phyloP scores from a whole-genome alignment of 164 flowering plant genomes.

The Magnolia kwangsiensis region DNA sequence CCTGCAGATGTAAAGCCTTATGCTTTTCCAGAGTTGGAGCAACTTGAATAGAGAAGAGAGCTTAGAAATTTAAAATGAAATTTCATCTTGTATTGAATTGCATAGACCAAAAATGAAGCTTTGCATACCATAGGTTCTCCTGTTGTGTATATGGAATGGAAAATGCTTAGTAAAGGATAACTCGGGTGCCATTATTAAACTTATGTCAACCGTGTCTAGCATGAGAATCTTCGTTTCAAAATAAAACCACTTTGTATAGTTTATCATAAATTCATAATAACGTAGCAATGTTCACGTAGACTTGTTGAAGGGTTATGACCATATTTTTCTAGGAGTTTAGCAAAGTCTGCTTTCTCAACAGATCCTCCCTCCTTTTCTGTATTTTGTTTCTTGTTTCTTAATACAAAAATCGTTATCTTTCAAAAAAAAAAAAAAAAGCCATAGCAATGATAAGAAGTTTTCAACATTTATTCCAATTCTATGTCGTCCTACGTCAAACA shows the following conservation, averaged over 20 bases:
- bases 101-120: neutral
- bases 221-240: conserved; percentile 1
- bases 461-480: neutral
- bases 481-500: neutral
- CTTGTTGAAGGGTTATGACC: no score
- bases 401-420: no score
- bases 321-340: no score
- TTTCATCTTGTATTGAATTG: neutral
- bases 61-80: neutral
- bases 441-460: neutral
- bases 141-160: neutral
- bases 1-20: neutral
- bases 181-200: neutral
- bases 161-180: neutral
- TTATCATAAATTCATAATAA: no score
- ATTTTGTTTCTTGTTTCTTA: no score
- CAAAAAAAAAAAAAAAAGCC: no score
- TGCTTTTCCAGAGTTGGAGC: neutral
- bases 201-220: neutral
- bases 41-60: neutral
- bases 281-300: neutral
- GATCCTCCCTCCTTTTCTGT: no score
- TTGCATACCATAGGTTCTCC: neutral
- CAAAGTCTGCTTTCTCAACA: no score
- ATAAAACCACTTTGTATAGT: neutral